Evolutionary conservation across 2,329 filamentous ascomycete species (phyloP).

Genomic region (Ceratocystis diversiconidia): DNA sequence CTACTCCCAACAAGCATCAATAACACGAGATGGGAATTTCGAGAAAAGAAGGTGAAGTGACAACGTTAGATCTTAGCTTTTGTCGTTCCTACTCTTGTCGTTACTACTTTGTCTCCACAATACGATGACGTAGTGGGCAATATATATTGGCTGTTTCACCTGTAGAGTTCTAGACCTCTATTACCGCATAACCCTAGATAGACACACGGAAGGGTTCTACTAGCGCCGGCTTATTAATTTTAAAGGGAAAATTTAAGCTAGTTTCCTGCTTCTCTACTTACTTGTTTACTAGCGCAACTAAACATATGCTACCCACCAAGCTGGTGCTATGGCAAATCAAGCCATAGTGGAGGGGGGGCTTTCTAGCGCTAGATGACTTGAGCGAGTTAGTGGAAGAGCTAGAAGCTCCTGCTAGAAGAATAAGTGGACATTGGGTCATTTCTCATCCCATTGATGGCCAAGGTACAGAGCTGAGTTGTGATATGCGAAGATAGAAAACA

Average conservation of each 20-base stretch:
- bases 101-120: not conserved
- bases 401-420: not conserved
- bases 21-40: no score
- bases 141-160: not conserved
- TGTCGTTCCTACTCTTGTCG: not conserved
- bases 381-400: not conserved
- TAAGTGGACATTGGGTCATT: no score
- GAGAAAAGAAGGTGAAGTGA: not conserved
- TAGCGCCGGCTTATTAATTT: not conserved
- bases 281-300: not conserved
- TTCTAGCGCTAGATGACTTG: not conserved
- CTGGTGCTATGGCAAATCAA: not conserved
- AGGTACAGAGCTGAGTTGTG: no score
- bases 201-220: not conserved
- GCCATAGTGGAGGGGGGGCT: not conserved
- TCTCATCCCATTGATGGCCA: no score
- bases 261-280: no score
- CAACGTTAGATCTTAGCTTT: not conserved
- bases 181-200: not conserved
- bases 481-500: no score
- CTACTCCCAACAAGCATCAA: no score
- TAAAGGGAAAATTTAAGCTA: no score
- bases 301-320: not conserved
- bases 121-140: not conserved
- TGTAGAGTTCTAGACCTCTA: not conserved